Evolutionary conservation across 768 basidiomycete genomes (phyloP).

Genomic region (Albatrellus ellisii): DNA sequence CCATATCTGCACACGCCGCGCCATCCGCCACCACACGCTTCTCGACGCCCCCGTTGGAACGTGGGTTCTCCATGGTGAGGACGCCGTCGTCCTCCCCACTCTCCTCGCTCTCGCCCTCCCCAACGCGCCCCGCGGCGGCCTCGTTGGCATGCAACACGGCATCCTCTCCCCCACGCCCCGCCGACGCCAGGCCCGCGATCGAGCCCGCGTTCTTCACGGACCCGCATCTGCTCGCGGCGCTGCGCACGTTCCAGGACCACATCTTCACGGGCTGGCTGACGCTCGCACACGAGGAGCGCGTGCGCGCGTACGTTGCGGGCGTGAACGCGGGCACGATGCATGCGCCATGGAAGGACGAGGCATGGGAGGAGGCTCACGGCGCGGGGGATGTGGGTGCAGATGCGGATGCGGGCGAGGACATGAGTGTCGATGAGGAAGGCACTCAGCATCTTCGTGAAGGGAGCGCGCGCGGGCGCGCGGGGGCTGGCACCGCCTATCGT

Average conservation of each 20-base stretch:
- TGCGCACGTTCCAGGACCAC: conserved; percentile 49
- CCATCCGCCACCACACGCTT: too few relatives aligned
- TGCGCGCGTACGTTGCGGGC: conserved; percentile 30
- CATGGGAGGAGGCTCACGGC: conserved; percentile 35
- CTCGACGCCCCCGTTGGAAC: neutral
- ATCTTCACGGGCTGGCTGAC: conserved; percentile 39
- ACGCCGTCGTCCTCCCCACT: neutral
- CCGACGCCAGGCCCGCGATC: conserved; percentile 13
- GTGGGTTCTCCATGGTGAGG: neutral
- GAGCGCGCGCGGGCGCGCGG: neutral
- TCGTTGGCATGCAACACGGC: too few relatives aligned
- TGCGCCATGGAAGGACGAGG: conserved; percentile 53
- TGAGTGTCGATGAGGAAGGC: neutral
- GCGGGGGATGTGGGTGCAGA: conserved; percentile 1
- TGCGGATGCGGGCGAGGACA: neutral
- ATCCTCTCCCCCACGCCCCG: conserved; percentile 3
- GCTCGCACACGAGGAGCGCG: conserved; percentile 27
- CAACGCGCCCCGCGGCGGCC: conserved; percentile 10
- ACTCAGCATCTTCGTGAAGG: neutral
- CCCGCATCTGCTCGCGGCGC: conserved; percentile 38
- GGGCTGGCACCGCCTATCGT: conserved; percentile 20
- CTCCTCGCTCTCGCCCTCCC: neutral
- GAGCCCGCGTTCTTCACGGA: conserved; percentile 34
- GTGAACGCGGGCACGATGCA: conserved; percentile 32
- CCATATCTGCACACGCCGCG: too few relatives aligned